Base-by-base conservation (phyloP, 331 rosid genomes). In the Acacia concinna region DNA sequence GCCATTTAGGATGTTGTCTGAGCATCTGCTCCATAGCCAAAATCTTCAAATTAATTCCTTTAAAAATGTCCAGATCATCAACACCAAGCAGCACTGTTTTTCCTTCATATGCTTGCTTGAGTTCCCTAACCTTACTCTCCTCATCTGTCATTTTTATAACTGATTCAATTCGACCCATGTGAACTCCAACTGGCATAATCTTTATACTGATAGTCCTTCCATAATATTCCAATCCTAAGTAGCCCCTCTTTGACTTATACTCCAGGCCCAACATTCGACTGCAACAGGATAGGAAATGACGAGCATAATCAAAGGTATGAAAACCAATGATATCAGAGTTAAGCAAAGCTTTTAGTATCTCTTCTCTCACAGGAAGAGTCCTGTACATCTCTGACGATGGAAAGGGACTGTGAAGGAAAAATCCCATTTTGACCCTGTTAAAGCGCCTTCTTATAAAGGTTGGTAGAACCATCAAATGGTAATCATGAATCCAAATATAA, bases 391-490 rank as follows among this genome's bases (percentile, higher is more conserved):
- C 93, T 10, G 93, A 89, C 1, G 93, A 89, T 1, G 93, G 93
- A 82, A 89, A 89, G 37, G 93, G 93, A 64, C 93, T 87, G 60
- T 89, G 93, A 56, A 89, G 91, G 80, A 89, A 89, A 83, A 89
- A 87, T 12, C 93, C 91, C 84, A 89, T 81, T 82, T 84, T 85
- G 47, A 89, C 82, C 54, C 86, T 80, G 78, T 86, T 82, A 82
- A 87, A 87, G 23, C 89, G 86, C 73, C 89, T 87, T 72, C 91
- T 87, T 68, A 88, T 69, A 71, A 87, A 86, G 56, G 83, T 87
- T 17, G 93, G 93, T 57, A 89, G 74, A 72, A 87, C 93, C 93
- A 89, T 89, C 88, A 89, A 82, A 85, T 89, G 93, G 83, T 89
- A 89, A 80, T 89, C 93, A 75, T 89, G 91, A 79, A 89, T 87